Percentiles rank a stretch among this genome's conserved stretches.
Evolutionary conservation across 2,329 filamentous ascomycete species (phyloP).

Genomic region (Microsporum audouinii): DNA sequence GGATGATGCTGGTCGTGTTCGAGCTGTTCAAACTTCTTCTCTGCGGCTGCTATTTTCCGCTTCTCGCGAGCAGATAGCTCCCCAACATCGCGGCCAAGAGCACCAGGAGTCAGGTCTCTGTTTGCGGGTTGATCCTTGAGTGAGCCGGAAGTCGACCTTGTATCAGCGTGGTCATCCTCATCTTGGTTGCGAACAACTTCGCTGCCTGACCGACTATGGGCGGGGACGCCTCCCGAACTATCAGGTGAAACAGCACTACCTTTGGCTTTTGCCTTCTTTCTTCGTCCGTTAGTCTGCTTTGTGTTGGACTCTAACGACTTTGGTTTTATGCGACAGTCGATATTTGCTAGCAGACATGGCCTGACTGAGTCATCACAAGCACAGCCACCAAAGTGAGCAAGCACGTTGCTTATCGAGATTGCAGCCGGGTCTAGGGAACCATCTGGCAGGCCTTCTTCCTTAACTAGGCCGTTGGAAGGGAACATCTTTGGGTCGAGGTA

Average conservation of each 20-base stretch:
- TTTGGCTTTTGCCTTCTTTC: conserved; percentile 38
- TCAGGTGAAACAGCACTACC: conserved; percentile 40
- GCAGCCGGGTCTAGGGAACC: conserved; percentile 32
- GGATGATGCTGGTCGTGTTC: conserved; percentile 46
- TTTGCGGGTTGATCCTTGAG: conserved; percentile 45
- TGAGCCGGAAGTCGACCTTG: conserved; percentile 47
- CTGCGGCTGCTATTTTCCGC: conserved; percentile 51
- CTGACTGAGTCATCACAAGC: conserved; percentile 32
- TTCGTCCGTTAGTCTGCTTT: conserved; percentile 36
- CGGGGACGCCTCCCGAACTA: conserved; percentile 44
- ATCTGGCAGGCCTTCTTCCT: conserved; percentile 29
- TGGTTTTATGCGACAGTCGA: conserved; percentile 33
- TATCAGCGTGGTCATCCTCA: conserved; percentile 47
- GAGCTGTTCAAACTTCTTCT: conserved; percentile 50
- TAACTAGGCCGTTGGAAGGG: conserved; percentile 31
- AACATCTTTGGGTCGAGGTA: conserved; percentile 34
- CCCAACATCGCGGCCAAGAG: conserved; percentile 31
- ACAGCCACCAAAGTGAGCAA: conserved; percentile 40
- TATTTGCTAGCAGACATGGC: conserved; percentile 31
- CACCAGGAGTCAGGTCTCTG: conserved; percentile 50
- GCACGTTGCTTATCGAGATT: conserved; percentile 38
- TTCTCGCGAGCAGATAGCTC: conserved; percentile 52
- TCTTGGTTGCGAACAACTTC: conserved; percentile 42
- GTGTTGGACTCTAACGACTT: conserved; percentile 23
- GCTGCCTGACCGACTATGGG: conserved; percentile 47